Evolutionary conservation across 257 asterid genomes (phyloP).

Genomic region (Jasminum sambac): DNA sequence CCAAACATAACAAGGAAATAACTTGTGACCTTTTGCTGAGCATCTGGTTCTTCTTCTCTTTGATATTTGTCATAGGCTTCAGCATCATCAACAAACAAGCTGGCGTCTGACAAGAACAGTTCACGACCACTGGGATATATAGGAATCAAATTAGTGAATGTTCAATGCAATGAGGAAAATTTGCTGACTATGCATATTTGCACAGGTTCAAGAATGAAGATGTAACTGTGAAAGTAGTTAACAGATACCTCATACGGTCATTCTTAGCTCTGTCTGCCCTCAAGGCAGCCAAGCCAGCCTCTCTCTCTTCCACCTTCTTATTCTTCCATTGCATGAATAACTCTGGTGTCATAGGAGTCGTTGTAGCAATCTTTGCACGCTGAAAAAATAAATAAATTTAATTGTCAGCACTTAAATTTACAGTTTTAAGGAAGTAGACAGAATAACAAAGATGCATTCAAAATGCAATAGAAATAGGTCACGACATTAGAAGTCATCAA

Average conservation of each 20-base stretch:
- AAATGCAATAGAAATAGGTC: constrained; percentile 2
- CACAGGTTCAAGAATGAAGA: constrained; percentile 11
- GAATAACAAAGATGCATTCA: neutral
- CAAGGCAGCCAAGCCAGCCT: constrained; percentile 76
- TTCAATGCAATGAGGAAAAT: constrained; percentile 3
- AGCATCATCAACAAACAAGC: constrained; percentile 77
- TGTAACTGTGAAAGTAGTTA: neutral
- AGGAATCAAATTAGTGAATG: constrained; percentile 24
- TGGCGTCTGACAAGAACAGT: constrained; percentile 78
- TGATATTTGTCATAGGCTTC: constrained; percentile 77
- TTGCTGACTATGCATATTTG: neutral
- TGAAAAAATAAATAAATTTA: constrained; percentile 30
- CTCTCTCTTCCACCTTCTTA: constrained; percentile 82
- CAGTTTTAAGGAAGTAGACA: neutral
- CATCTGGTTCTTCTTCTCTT: constrained; percentile 52
- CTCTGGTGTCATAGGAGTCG: constrained; percentile 88
- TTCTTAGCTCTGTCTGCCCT: constrained; percentile 96
- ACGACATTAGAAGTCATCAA: neutral
- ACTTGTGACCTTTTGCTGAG: constrained; percentile 46
- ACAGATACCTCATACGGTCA: constrained; percentile 85
- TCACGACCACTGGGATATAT: constrained; percentile 76
- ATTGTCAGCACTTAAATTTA: constrained; percentile 15
- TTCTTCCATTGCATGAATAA: constrained; percentile 81
- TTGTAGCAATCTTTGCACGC: constrained; percentile 72
- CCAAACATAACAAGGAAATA: neutral